Base-by-base conservation (phyloP, 495 filamentous ascomycete genomes). In the Hyphodiscus hymeniophilus region DNA sequence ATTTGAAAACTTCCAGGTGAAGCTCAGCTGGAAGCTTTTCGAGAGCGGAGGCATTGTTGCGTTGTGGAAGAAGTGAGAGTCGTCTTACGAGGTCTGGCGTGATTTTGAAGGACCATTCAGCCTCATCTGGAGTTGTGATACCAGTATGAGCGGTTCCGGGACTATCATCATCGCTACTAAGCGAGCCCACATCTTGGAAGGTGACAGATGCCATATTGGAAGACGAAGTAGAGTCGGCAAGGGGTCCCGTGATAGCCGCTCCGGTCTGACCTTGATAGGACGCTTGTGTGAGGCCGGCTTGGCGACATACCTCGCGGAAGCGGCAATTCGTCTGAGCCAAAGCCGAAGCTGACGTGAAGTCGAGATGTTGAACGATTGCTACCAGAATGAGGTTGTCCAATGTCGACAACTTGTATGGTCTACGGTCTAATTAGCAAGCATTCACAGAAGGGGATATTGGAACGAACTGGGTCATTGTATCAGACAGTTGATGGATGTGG, bases 1-100 rank as follows among this genome's bases (percentile, higher is more conserved):
- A 68, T 51, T 70, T 63, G 48, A 73, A 66, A 50, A 84, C 68
- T 38, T 70, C 63, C 38, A 69, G 66, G 43, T 80, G 79, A 11
- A 84, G 59, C 56, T 84, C 80, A 0, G 70, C 56, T 11, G 80
- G 79, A 15, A 84, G 68, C 31, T 49, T 45, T 7, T 42, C n/a
- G 7, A 59, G 49, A n/a, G 45, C 42, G 30, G 49, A 21, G 16
- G 38, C 46, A 22, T 38, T 26, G 7, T 47, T 38, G 40, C 26
- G 38, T 7, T 32, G 20, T 0, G 46, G 48, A 11, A 56, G 42
- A n/a, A 35, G 22, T 23, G 49, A 55, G 4, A 56, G 46, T 1
- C 52, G 52, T 10, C 36, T 28, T 11, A 44, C 34, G 24, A 58
- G 45, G 7, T 54, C 55, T 23, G 48, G 40, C 11, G 55, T 58